phyloP scores from a whole-genome alignment of 2,329 filamentous ascomycete species.

The Podosphaera fusca region DNA sequence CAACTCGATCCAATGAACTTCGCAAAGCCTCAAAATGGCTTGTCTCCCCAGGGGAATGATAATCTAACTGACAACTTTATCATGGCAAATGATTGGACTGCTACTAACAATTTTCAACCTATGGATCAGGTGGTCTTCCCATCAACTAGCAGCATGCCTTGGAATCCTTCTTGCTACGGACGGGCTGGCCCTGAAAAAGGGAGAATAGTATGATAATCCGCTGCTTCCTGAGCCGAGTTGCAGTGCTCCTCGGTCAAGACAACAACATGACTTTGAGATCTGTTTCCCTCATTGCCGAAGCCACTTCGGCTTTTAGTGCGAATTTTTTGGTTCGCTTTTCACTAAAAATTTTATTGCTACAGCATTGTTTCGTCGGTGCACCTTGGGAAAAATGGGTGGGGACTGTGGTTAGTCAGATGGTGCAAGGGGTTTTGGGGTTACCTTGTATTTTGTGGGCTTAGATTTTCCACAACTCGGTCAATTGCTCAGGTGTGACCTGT shows the following conservation, averaged over 20 bases:
- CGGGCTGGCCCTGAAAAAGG: not conserved
- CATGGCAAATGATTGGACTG: not conserved
- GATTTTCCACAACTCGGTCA: not conserved
- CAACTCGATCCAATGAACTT: not conserved
- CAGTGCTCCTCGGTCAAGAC: not conserved
- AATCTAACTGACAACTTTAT: not conserved
- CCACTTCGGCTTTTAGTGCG: not conserved
- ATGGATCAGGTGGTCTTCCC: not conserved
- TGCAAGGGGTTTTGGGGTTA: not conserved
- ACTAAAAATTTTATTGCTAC: not conserved
- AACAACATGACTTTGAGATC: not conserved
- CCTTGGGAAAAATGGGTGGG: not conserved
- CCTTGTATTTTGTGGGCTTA: not conserved
- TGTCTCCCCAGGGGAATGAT: not conserved
- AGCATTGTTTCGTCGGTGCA: not conserved
- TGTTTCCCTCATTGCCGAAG: not conserved
- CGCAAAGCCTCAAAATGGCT: not conserved
- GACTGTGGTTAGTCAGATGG: not conserved
- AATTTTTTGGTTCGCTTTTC: not conserved
- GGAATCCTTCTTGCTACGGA: not conserved
- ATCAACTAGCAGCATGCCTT: not conserved
- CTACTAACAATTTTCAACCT: not conserved
- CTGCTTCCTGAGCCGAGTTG: not conserved
- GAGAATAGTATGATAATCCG: not conserved
- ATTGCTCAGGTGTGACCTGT: not conserved